Evolutionary conservation across 805 yeast genomes (phyloP), one percentile per base, ranked within the genome.

Genomic region (Metschnikowia arizonensis): DNA sequence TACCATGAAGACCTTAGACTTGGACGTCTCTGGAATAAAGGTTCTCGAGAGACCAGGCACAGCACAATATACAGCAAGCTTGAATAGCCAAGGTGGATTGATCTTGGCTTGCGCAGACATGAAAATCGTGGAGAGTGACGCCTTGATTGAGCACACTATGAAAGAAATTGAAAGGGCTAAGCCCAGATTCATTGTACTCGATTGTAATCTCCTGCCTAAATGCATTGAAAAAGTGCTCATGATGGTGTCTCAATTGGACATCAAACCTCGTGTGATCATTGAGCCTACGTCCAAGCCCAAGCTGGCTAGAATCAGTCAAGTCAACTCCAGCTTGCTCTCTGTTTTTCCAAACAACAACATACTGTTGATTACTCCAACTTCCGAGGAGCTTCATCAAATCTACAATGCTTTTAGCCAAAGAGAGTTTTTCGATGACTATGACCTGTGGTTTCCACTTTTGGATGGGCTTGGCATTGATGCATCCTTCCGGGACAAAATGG

Each of bases 41-140:
- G 56, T 60, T 1, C 46, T 55, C 9, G 40, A 50, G 8, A 49
- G 46, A 5, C 24, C 29, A 4, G 45, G 50, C 14, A 83, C 95
- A 0, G 88, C 93, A 0, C 86, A 85, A 55, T 89, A 89, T 56
- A 74, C 79, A 5, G 83, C 95, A 0, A 73, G 81, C 46, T 90
- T 88, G 55, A 78, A 77, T 45, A 50, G 55, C 0, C 58, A 64
- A 5, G 96, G 96, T 1, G 82, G 75, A 3, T 68, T 89, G 38
- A 59, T 85, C 2, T 68, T 86, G 14, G 95, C 96, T 0, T 79
- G 88, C 57, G 91, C 95, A 3, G 96, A 87, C 57, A 88, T 89
- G 96, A 69, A 70, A n/a, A 77, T 83, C 8, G 66, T 82, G 18
- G 85, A 85, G 51, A 46, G 50, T 14, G 64, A 69, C 23, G 48